Evolutionary conservation across 208 protist species (phyloP).

Genomic region (Angomonas ambiguus): DNA sequence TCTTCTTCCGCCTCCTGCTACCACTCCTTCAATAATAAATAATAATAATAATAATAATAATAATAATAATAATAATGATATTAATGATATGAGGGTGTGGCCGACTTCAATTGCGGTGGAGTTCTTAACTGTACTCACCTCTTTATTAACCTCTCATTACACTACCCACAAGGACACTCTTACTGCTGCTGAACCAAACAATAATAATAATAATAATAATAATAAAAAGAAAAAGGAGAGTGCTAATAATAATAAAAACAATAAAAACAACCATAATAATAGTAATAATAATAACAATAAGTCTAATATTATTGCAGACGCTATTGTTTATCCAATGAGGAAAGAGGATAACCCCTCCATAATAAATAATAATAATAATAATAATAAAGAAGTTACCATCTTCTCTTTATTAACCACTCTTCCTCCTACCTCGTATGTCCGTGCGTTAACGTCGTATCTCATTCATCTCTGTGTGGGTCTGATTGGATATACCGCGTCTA

Average conservation of each 20-base stretch:
- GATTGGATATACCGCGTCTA: no score
- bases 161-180: no score
- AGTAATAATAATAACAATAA: constrained; percentile 5
- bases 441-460: no score
- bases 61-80: neutral
- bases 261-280: neutral
- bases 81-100: no score
- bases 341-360: no score
- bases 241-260: constrained; percentile 1
- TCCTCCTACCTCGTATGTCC: no score
- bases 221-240: constrained; percentile 1
- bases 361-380: no score
- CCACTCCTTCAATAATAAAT: neutral
- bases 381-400: no score
- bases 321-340: neutral
- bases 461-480: no score
- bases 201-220: neutral
- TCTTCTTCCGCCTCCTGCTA: neutral
- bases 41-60: neutral
- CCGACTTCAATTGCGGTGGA: no score
- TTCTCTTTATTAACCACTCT: no score
- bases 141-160: constrained; percentile 1
- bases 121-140: neutral
- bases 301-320: neutral
- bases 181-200: no score